Base-by-base conservation (phyloP, 441 rosid genomes). In the Arabidopsis lyrata region DNA sequence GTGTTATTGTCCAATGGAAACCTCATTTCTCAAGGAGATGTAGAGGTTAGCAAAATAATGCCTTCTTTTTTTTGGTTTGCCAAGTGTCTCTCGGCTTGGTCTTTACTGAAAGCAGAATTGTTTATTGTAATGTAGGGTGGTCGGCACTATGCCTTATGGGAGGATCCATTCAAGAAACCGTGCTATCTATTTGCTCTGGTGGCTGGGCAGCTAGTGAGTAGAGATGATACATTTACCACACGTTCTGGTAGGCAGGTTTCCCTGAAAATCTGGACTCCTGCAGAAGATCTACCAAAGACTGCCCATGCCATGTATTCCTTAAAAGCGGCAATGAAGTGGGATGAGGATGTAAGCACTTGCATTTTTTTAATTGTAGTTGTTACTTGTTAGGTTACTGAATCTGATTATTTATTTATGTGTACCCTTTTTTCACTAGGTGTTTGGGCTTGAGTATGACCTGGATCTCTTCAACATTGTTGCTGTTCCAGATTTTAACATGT, bases 291-390 rank as follows among this genome's bases (percentile, higher is more conserved):
- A 64, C 87, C 95, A 47, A 95, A 88, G 88, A 95, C 98, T 76
- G 97, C 85, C 34, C 98, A 93, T 82, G 99, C 98, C 62, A 95
- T 95, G 99, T 91, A 87, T 83, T 86, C 99, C 16, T 87, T 95
- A 58, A 95, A 93, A 79, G 98, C 96, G 10, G 88, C 99, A 45
- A 95, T 93, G 98, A 95, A 93, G 81, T 95, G 98, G 99, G 99
- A 95, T 29, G 99, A 95, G 76, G 97, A 93, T 77, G 99, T 95
- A 20, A 68, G 92, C 83, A 49, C 50, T 59, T 20, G 55, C 29
- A 44, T 63, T 31, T 5, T 24, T 24, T 61, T 24, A 12, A 31
- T 6, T 45, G 24, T 63, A 11, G 6, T 27, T 24, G 10, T 18
- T 42, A 56, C 60, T 12, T 42, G 68, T 18, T 42, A 56, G 52